Evolutionary conservation across 768 basidiomycete species (phyloP).

Genomic region (Rhodotorula taiwanensis): DNA sequence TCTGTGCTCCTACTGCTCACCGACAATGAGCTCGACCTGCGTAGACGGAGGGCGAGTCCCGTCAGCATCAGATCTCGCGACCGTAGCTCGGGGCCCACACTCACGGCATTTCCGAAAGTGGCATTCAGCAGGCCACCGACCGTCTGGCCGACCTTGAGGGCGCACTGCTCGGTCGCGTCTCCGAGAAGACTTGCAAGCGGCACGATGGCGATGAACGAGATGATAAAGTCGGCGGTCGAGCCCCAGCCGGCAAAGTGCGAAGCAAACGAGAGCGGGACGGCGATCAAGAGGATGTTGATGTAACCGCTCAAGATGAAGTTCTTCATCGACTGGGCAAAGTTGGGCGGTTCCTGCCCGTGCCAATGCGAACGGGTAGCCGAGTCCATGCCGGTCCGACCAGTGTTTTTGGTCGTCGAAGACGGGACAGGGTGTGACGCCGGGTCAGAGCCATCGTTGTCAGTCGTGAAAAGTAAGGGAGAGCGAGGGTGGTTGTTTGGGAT

Average conservation of each 20-base stretch:
- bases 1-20: not conserved
- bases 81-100: not conserved
- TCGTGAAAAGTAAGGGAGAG: not conserved
- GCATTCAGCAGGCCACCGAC: conserved; percentile 77
- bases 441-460: not conserved
- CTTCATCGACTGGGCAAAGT: conserved; percentile 39
- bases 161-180: conserved; percentile 74
- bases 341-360: not conserved
- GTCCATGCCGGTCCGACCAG: too few species aligned
- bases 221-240: conserved; percentile 38
- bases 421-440: too few species aligned
- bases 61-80: not conserved
- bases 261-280: conserved; percentile 65
- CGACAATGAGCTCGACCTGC: conserved; percentile 16
- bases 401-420: not conserved
- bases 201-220: conserved; percentile 65
- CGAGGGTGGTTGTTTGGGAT: conserved; percentile 22
- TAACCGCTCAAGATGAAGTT: conserved; percentile 50
- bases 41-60: not conserved
- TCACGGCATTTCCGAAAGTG: conserved; percentile 61
- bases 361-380: not conserved
- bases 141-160: conserved; percentile 61
- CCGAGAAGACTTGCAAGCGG: conserved; percentile 82
- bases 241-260: conserved; percentile 64
- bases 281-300: conserved; percentile 69